Conservation (phyloP, 2,329 filamentous ascomycete species). For the Aspergillus cejpii region DNA sequence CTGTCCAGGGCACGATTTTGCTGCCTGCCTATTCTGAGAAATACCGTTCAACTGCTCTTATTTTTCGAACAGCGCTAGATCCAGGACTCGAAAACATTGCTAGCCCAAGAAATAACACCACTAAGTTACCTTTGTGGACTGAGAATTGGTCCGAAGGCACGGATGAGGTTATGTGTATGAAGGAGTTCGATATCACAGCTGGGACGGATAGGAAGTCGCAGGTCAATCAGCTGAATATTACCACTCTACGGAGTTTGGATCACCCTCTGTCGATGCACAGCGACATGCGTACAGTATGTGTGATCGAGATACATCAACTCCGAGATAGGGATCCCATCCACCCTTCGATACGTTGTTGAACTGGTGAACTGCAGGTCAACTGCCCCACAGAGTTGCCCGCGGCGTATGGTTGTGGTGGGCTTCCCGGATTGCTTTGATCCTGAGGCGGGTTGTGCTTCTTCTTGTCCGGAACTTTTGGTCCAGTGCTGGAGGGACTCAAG, state of each 20-base stretch:
- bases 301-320: constrained; percentile 33
- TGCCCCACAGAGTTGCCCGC: constrained; percentile 24
- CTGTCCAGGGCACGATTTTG: constrained; percentile 34
- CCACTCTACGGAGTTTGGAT: constrained; percentile 30
- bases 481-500: not conserved
- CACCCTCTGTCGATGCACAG: constrained; percentile 32
- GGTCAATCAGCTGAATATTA: constrained; percentile 29
- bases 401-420: constrained; percentile 41
- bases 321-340: constrained; percentile 18
- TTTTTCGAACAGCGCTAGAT: constrained; percentile 31
- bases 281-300: constrained; percentile 32
- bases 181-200: constrained; percentile 32
- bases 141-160: constrained; percentile 31
- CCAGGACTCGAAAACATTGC: constrained; percentile 30
- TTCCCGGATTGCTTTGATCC: constrained; percentile 57
- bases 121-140: constrained; percentile 33
- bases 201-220: constrained; percentile 33
- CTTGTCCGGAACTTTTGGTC: constrained; percentile 41
- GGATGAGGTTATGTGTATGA: constrained; percentile 33
- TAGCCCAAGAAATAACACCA: constrained; percentile 27
- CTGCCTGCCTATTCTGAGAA: constrained; percentile 34
- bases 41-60: constrained; percentile 33
- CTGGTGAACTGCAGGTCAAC: too few relatives aligned
- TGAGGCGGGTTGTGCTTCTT: constrained; percentile 55
- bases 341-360: too few relatives aligned